These are phyloP conservation scores for Ganoderma boninense DNA, from an alignment of 1,284 basidiomycete species.

Conservation along the genomic window DNA sequence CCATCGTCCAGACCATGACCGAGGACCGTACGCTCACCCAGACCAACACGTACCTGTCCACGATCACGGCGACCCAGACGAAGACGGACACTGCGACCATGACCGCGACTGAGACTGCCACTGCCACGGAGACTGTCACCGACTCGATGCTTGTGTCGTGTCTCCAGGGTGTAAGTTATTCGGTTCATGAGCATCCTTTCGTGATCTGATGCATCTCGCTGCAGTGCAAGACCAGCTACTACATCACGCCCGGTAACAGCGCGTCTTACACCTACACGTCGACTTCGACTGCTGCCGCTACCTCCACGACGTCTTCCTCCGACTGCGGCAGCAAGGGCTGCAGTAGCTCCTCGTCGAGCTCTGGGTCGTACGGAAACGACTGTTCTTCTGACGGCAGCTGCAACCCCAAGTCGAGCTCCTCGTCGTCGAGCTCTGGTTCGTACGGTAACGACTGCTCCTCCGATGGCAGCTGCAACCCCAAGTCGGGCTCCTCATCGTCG, in stretches of 20 bases:
- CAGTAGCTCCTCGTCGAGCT: slow-evolving; percentile 8
- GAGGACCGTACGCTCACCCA: slow-evolving; percentile 40
- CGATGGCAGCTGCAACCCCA: too few relatives aligned
- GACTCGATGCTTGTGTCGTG: slow-evolving; percentile 62
- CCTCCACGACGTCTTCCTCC: slow-evolving; percentile 21
- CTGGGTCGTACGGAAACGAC: slow-evolving; percentile 13
- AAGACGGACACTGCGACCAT: slow-evolving; percentile 50
- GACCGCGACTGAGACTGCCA: slow-evolving; percentile 35
- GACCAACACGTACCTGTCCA: slow-evolving; percentile 34
- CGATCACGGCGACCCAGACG: slow-evolving; percentile 29
- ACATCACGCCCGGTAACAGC: slow-evolving; percentile 59
- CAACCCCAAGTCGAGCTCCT: not conserved
- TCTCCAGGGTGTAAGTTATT: slow-evolving; percentile 53
- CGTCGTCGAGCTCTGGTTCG: slow-evolving; percentile 6
- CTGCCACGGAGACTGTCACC: slow-evolving; percentile 50
- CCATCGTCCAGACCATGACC: slow-evolving; percentile 41
- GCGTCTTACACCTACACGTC: slow-evolving; percentile 57
- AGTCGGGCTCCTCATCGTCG: too few relatives aligned
- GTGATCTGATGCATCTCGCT: slow-evolving; percentile 10
- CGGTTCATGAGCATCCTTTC: not conserved
- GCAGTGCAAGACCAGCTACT: slow-evolving; percentile 67
- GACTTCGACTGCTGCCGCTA: slow-evolving; percentile 23
- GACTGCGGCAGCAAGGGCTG: not conserved
- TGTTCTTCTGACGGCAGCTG: slow-evolving; percentile 12
- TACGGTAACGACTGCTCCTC: not conserved